Conservation (phyloP, 768 basidiomycete genomes). For the Panaeolus papilionaceus region DNA sequence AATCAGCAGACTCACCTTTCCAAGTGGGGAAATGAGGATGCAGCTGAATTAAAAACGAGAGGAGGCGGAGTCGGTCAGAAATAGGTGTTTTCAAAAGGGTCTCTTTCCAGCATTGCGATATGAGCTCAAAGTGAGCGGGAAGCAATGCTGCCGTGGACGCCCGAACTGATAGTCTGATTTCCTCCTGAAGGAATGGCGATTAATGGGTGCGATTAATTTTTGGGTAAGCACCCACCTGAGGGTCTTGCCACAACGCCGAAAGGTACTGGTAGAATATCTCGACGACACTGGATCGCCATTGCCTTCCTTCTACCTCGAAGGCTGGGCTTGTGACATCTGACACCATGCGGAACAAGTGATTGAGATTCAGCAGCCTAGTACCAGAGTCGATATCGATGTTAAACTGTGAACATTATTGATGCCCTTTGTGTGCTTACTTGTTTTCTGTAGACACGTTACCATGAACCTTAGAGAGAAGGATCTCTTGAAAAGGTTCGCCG, state of each 20-base stretch:
- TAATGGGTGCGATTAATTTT: not conserved
- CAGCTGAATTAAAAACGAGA: conserved; percentile 70
- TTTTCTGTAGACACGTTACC: conserved; percentile 25
- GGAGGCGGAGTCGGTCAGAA: conserved; percentile 60
- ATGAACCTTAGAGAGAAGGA: conserved; percentile 37
- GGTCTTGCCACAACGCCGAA: conserved; percentile 65
- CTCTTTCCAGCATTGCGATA: conserved; percentile 74
- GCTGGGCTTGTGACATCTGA: conserved; percentile 69
- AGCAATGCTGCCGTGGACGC: conserved; percentile 66
- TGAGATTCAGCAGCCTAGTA: conserved; percentile 55
- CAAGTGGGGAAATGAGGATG: conserved; percentile 72
- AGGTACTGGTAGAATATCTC: conserved; percentile 69
- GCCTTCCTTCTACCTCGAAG: conserved; percentile 66
- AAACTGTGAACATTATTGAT: conserved; percentile 39
- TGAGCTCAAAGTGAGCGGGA: conserved; percentile 68
- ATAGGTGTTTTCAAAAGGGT: conserved; percentile 60
- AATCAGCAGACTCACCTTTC: conserved; percentile 52
- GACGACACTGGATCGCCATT: conserved; percentile 69
- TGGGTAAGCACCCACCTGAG: conserved; percentile 46
- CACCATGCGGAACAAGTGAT: conserved; percentile 67
- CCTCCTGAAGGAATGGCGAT: conserved; percentile 58
- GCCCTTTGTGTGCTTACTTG: conserved; percentile 38
- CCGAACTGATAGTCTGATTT: conserved; percentile 64
- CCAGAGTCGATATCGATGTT: not conserved
- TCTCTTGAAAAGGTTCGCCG: conserved; percentile 60